Conservation (phyloP, 139 green algal species). For the Coelastrella sp. region DNA sequence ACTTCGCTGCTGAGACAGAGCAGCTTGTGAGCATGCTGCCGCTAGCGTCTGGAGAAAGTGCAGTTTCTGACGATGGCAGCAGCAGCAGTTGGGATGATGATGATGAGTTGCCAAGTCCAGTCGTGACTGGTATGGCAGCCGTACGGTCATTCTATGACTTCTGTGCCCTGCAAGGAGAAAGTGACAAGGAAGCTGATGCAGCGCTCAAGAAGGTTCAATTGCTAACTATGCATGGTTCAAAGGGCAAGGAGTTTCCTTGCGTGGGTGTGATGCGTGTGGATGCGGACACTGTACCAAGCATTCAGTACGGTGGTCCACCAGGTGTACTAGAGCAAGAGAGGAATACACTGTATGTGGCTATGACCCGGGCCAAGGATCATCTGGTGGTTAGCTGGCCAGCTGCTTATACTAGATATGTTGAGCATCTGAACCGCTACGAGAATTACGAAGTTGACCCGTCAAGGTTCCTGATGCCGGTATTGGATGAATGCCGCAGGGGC, state of each 20-base stretch:
- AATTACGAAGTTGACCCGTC: neutral
- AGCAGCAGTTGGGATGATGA: neutral
- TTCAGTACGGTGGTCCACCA: too few relatives aligned
- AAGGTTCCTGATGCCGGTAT: neutral
- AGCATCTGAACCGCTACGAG: too few relatives aligned
- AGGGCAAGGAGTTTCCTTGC: constrained; percentile 68
- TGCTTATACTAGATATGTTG: too few relatives aligned
- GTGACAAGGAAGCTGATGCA: neutral
- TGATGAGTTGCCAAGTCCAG: neutral
- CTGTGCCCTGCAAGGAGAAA: neutral
- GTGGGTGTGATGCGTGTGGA: constrained; percentile 59
- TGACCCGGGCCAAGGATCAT: constrained; percentile 63
- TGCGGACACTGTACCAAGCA: neutral
- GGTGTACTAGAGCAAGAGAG: constrained; percentile 48
- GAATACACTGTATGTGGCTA: constrained; percentile 62
- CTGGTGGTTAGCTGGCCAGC: constrained; percentile 4
- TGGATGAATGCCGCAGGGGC: too few relatives aligned
- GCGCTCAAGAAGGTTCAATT: constrained; percentile 48
- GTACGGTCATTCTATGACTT: constrained; percentile 10
- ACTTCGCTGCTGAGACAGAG: neutral
- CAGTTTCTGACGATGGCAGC: neutral
- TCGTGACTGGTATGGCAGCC: neutral
- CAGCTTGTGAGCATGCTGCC: neutral
- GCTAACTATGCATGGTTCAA: constrained; percentile 68
- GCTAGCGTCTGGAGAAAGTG: neutral